These are phyloP conservation scores for Chaetoceros tenuissimus DNA, from an alignment of 108 stramenopile species.

Conservation along the genomic window DNA sequence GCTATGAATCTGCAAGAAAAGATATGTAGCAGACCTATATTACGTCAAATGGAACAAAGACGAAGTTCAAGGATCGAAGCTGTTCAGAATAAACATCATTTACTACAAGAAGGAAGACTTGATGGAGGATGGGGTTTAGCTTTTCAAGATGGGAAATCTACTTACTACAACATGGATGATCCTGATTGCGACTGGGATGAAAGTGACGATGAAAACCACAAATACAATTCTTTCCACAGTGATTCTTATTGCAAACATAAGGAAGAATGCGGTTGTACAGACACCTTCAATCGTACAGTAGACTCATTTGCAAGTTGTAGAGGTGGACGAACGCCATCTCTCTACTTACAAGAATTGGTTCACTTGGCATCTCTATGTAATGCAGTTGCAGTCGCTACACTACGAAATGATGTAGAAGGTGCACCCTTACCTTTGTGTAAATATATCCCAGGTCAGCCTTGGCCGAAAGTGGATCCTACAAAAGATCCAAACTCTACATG, in stretches of 20 bases:
- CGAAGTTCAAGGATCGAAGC: background rate
- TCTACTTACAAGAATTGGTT: constrained; percentile 37
- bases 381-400: constrained; percentile 33
- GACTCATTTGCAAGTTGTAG: constrained; percentile 20
- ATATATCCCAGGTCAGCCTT: constrained; percentile 2
- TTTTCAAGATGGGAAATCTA: constrained; percentile 5
- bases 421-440: constrained; percentile 18
- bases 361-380: constrained; percentile 29
- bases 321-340: constrained; percentile 27
- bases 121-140: constrained; percentile 36
- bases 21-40: background rate
- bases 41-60: background rate
- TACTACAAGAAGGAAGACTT: constrained; percentile 22
- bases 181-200: background rate
- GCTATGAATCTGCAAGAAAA: background rate
- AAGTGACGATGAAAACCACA: constrained; percentile 22
- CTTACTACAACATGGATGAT: constrained; percentile 13
- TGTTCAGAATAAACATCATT: constrained; percentile 6
- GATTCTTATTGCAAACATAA: background rate
- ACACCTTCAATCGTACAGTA: background rate
- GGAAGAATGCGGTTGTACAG: background rate
- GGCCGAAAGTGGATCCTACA: background rate
- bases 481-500: background rate
- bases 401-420: constrained; percentile 29
- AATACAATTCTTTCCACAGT: constrained; percentile 4